These are phyloP conservation scores for Phylloporus sp. DNA, from an alignment of 768 basidiomycete species.

Conservation along the genomic window DNA sequence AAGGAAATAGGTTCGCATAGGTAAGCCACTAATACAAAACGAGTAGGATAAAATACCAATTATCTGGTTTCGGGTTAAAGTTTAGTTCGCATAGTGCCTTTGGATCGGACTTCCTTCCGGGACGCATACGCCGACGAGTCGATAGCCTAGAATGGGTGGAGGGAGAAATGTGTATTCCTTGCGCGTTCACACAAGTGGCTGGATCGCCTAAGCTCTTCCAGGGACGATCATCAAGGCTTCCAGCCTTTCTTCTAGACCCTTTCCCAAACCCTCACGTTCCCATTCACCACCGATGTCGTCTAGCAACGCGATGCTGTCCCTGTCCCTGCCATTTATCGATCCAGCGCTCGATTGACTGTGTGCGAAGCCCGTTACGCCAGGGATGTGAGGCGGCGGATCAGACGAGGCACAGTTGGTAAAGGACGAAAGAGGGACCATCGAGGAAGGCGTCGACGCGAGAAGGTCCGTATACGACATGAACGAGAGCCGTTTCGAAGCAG, in stretches of 20 bases:
- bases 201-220: constrained; percentile 17
- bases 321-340: constrained; percentile 29
- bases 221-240: constrained; percentile 48
- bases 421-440: constrained; percentile 64
- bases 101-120: background rate
- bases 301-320: constrained; percentile 41
- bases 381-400: constrained; percentile 73
- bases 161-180: background rate
- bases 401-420: constrained; percentile 59
- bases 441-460: constrained; percentile 68
- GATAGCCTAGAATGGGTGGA: background rate
- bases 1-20: constrained; percentile 16
- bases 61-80: constrained; percentile 14
- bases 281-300: constrained; percentile 80
- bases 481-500: constrained; percentile 64
- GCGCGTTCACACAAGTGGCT: background rate
- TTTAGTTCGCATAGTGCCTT: constrained; percentile 3
- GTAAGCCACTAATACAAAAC: constrained; percentile 24
- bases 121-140: background rate
- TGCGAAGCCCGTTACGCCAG: constrained; percentile 47
- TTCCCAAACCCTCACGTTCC: constrained; percentile 80
- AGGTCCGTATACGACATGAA: constrained; percentile 89
- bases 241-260: constrained; percentile 76
- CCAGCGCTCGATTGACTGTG: constrained; percentile 25
- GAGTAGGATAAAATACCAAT: constrained; percentile 25